Base-by-base conservation (phyloP, 768 basidiomycete species). In the Mycena galericulata region DNA sequence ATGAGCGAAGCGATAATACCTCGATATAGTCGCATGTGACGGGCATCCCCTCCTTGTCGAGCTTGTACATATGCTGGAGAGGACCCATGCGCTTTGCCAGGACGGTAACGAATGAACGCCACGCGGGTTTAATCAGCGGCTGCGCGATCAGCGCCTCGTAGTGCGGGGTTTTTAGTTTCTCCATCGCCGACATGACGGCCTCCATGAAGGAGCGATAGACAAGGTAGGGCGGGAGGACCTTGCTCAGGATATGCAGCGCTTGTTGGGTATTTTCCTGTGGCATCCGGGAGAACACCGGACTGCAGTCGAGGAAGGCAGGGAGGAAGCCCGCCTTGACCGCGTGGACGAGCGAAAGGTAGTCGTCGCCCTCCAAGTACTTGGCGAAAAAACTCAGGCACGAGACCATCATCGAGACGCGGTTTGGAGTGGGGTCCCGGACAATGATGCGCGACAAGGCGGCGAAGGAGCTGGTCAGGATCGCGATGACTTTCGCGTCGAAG, bases 351-450 rank as follows among this genome's bases (percentile, higher is more conserved):
- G 78, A 79, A 3, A 75, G 77, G 62, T 81, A 81, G n/a, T 80
- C 80, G 54, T 81, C 80, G 14, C 78, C 78, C 1, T 82, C 79
- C 26, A 83, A 72, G 56, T 73, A 80, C 65, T 78, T 79, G 20
- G 71, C 60, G 18, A 81, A 72, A 59, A 78, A 81, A 3, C 72
- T 75, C 43, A 83, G 73, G 7, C 73, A 73, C 2, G 78, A 67
- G 3, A 77, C 67, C 64, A 80, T 4, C 73, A 26, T 75, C 70
- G 30, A 70, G 73, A 27, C 76, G 63, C 10, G 77, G 69, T n/a
- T 50, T 64, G 34, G 73, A 60, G 22, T 41, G 22, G 15, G 72
- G 59, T 9, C 60, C 64, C 36, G 69, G 53, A 29, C 77, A 26
- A 80, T 59, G 26, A 68, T 46, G 11, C 71, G 72, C 5, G 75